phyloP scores from a whole-genome alignment of 805 yeast genomes.

The Sugiyamaella valdiviana region DNA sequence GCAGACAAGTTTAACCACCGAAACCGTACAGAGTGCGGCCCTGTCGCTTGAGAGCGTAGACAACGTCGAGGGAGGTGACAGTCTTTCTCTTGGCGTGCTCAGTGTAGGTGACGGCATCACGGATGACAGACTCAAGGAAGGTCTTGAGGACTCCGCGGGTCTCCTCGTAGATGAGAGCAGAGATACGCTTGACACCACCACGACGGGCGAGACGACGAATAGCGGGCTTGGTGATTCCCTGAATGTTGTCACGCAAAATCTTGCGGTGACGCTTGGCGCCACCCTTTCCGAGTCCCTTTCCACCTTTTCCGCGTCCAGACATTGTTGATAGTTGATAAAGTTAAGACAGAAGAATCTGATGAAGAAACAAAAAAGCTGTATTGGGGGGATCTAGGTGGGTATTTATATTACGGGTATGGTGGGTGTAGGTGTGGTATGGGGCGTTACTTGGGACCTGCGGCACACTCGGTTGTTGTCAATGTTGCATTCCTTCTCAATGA shows the following conservation, averaged over 20 bases:
- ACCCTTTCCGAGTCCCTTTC: conserved; percentile 99
- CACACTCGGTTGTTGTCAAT: not conserved
- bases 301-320: conserved; percentile 90
- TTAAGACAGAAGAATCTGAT: not conserved
- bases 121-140: conserved; percentile 93
- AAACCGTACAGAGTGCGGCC: conserved; percentile 99
- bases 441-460: not conserved
- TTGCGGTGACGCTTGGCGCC: conserved; percentile 99
- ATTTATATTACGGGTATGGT: not conserved
- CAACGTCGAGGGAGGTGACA: conserved; percentile 97
- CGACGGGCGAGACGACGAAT: conserved; percentile 99
- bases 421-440: not conserved
- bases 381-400: not conserved
- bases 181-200: conserved; percentile 99
- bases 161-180: conserved; percentile 97
- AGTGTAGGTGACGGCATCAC: conserved; percentile 99
- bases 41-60: conserved; percentile 99
- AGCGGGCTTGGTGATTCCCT: conserved; percentile 99
- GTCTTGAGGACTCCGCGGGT: conserved; percentile 95
- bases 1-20: conserved; percentile 72
- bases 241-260: conserved; percentile 98
- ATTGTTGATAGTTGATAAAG: conserved; percentile 9
- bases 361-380: not conserved
- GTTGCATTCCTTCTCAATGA: not conserved
- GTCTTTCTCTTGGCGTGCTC: conserved; percentile 99